These are phyloP conservation scores for Cynanchum wilfordii DNA, from an alignment of 257 asterid species.

Conservation along the genomic window DNA sequence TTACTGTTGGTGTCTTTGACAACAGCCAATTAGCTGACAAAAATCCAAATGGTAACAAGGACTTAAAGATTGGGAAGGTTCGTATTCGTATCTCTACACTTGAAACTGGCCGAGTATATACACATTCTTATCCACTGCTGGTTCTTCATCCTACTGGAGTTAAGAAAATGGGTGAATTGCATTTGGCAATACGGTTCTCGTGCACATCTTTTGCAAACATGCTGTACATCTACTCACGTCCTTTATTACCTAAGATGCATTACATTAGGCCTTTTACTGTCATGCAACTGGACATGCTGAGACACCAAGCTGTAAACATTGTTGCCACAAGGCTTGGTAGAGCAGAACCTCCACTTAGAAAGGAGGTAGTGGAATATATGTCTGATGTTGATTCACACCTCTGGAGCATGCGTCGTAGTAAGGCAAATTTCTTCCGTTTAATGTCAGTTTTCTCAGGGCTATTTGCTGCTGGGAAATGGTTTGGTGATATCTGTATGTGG, in stretches of 20 bases:
- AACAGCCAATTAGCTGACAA: slow-evolving; percentile 62
- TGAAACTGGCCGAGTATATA: slow-evolving; percentile 75
- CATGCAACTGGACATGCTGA: slow-evolving; percentile 75
- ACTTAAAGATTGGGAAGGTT: slow-evolving; percentile 79
- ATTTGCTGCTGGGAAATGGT: slow-evolving; percentile 74
- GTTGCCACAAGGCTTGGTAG: slow-evolving; percentile 71
- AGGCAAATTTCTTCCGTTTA: slow-evolving; percentile 80
- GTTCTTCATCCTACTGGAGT: slow-evolving; percentile 82
- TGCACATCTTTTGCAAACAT: slow-evolving; percentile 73
- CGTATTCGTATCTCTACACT: slow-evolving; percentile 83
- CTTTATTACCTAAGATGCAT: slow-evolving; percentile 83
- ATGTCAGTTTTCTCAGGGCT: slow-evolving; percentile 73
- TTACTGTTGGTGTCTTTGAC: slow-evolving; percentile 85
- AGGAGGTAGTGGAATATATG: slow-evolving; percentile 87
- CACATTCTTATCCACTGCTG: slow-evolving; percentile 78
- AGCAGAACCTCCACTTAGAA: slow-evolving; percentile 79
- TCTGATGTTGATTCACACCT: slow-evolving; percentile 86
- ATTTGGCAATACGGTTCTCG: slow-evolving; percentile 68
- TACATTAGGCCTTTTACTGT: slow-evolving; percentile 74
- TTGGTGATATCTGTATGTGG: slow-evolving; percentile 77
- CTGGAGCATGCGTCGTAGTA: slow-evolving; percentile 95
- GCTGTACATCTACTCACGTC: slow-evolving; percentile 63
- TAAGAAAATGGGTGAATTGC: slow-evolving; percentile 90
- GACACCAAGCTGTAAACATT: slow-evolving; percentile 82
- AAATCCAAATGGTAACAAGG: slow-evolving; percentile 47